Conservation (phyloP, 148 eudicot genomes). For the Rhododendron ferrugineum region DNA sequence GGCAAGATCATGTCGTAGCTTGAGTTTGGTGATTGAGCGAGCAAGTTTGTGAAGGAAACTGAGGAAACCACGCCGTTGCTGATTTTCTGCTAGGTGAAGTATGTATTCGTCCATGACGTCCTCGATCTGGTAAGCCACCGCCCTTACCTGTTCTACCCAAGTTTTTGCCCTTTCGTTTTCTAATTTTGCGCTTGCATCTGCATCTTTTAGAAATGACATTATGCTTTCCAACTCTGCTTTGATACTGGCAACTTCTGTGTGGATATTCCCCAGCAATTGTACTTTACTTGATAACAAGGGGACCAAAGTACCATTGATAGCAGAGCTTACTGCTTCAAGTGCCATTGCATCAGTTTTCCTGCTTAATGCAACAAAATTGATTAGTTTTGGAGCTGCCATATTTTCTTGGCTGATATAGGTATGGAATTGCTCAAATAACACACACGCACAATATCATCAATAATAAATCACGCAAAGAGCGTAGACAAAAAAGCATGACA, state of each 20-base stretch:
- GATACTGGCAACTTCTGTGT: background rate
- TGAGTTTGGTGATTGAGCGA: background rate
- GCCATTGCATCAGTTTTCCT: background rate
- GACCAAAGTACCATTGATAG: background rate
- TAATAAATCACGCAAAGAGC: too few species aligned
- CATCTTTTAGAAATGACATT: background rate
- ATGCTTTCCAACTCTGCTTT: background rate
- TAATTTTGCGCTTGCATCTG: background rate
- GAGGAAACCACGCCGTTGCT: background rate
- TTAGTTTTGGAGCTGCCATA: too few species aligned
- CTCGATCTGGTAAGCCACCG: background rate
- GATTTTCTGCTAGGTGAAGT: background rate
- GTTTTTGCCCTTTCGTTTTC: background rate
- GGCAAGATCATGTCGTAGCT: background rate
- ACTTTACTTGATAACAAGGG: background rate
- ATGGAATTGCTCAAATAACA: too few species aligned
- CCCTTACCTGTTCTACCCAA: background rate
- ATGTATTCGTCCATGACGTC: constrained; percentile 4
- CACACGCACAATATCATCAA: too few species aligned
- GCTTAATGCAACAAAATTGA: background rate
- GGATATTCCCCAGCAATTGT: background rate
- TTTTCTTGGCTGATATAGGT: too few species aligned
- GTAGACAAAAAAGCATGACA: too few species aligned
- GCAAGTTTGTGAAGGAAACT: background rate
- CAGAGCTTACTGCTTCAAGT: background rate